A percentile compares a stretch with the other conserved stretches of the same genome.
Conservation (phyloP, 2,329 filamentous ascomycete genomes). For the Thelonectria olida region DNA sequence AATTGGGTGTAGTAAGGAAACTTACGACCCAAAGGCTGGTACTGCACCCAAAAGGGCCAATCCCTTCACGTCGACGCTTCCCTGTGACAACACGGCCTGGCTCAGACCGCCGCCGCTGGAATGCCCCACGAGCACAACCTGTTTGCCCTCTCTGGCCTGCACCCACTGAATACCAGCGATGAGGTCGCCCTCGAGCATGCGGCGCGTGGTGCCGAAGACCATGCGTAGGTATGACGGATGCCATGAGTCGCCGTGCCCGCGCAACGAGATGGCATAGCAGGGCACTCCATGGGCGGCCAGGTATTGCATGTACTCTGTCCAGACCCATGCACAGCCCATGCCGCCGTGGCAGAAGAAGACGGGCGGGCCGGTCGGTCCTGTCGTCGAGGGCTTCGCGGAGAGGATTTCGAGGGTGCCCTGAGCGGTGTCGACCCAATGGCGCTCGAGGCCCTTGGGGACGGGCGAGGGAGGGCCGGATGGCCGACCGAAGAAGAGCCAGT, state of each 20-base stretch:
- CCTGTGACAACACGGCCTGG: conserved; percentile 57
- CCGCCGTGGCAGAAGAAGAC: conserved; percentile 64
- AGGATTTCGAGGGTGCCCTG: conserved; percentile 60
- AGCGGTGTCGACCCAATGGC: conserved; percentile 54
- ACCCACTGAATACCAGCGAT: conserved; percentile 53
- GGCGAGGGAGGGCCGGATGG: conserved; percentile 33
- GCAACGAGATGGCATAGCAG: conserved; percentile 62
- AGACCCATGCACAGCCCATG: conserved; percentile 63
- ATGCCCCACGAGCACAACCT: conserved; percentile 59
- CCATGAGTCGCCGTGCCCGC: conserved; percentile 64
- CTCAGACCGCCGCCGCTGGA: conserved; percentile 60
- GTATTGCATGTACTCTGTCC: conserved; percentile 61
- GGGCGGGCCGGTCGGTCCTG: conserved; percentile 40
- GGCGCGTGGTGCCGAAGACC: conserved; percentile 55
- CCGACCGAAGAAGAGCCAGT: conserved; percentile 38
- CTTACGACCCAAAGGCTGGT: conserved; percentile 51
- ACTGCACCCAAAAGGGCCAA: conserved; percentile 58
- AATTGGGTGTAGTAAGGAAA: background rate
- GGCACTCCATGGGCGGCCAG: conserved; percentile 55
- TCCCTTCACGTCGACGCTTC: conserved; percentile 51
- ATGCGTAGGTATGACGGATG: conserved; percentile 58
- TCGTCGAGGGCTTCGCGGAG: conserved; percentile 45
- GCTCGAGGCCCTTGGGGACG: conserved; percentile 51
- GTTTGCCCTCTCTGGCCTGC: conserved; percentile 33
- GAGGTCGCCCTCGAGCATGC: conserved; percentile 55